These are phyloP conservation scores for Fusarium heterosporum DNA, from an alignment of 2,329 filamentous ascomycete species.

Conservation along the genomic window DNA sequence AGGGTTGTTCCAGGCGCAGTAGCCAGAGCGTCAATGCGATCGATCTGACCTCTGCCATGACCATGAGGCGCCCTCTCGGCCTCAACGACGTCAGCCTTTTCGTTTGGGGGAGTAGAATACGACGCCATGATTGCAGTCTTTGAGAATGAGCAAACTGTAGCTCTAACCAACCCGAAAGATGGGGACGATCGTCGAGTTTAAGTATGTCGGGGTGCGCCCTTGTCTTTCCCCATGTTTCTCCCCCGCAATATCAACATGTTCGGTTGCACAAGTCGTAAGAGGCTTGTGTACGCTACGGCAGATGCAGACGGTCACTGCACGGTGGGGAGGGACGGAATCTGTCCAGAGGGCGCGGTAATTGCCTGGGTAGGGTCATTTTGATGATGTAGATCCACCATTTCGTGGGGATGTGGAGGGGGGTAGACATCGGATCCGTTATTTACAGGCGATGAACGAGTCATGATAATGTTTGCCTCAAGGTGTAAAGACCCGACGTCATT, in stretches of 20 bases:
- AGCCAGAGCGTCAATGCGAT: slow-evolving; percentile 24
- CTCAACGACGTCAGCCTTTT: slow-evolving; percentile 42
- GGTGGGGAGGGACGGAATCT: slow-evolving; percentile 16
- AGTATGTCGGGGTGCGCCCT: slow-evolving; percentile 23
- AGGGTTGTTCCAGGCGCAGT: slow-evolving; percentile 36
- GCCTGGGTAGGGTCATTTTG: slow-evolving; percentile 26
- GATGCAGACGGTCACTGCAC: slow-evolving; percentile 7
- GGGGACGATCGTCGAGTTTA: slow-evolving; percentile 37
- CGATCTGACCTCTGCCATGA: slow-evolving; percentile 16
- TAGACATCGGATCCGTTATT: slow-evolving; percentile 34
- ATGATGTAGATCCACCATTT: slow-evolving; percentile 10
- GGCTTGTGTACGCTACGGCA: slow-evolving; percentile 32
- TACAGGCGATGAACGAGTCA: neutral
- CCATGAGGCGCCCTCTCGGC: slow-evolving; percentile 34
- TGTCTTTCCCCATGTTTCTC: slow-evolving; percentile 32
- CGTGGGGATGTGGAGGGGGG: neutral
- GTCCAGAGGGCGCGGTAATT: neutral
- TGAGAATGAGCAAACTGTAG: neutral
- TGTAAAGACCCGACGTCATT: slow-evolving; percentile 4
- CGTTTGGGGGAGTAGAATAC: slow-evolving; percentile 29
- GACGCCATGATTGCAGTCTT: slow-evolving; percentile 23
- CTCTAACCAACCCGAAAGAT: neutral
- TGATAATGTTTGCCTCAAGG: too few species aligned
- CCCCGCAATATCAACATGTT: slow-evolving; percentile 23
- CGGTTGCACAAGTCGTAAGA: slow-evolving; percentile 22